Evolutionary conservation across 2,329 filamentous ascomycete species (phyloP).

Genomic region (Phyllosticta citrichinensis): DNA sequence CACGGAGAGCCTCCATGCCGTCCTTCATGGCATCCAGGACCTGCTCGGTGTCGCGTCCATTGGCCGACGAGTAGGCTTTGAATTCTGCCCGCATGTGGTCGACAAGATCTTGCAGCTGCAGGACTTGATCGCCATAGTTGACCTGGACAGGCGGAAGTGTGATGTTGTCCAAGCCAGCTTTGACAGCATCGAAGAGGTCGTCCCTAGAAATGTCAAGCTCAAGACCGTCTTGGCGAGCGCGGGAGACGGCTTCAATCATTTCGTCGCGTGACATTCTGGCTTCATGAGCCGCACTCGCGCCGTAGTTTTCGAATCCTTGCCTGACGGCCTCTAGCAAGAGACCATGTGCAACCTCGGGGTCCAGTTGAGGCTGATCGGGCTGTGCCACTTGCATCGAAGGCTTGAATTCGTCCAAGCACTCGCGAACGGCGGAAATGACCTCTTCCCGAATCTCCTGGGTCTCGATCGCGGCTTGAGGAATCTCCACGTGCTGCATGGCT

Average conservation of each 20-base stretch:
- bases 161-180: constrained; percentile 42
- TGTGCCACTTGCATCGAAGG: constrained; percentile 29
- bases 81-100: constrained; percentile 54
- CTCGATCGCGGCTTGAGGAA: constrained; percentile 61
- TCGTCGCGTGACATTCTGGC: constrained; percentile 41
- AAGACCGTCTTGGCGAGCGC: constrained; percentile 22
- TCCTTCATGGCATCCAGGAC: constrained; percentile 81
- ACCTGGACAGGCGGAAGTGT: constrained; percentile 30
- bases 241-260: constrained; percentile 43
- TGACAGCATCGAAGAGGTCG: constrained; percentile 46
- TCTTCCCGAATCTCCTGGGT: constrained; percentile 68
- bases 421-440: constrained; percentile 70
- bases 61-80: constrained; percentile 71
- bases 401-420: constrained; percentile 79
- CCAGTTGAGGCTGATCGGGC: constrained; percentile 20
- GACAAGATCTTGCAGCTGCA: constrained; percentile 49
- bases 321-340: constrained; percentile 49
- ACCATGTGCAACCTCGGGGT: constrained; percentile 41
- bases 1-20: constrained; percentile 69
- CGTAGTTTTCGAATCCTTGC: constrained; percentile 44
- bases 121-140: constrained; percentile 48
- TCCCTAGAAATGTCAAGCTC: constrained; percentile 39
- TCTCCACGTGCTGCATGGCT: constrained; percentile 69
- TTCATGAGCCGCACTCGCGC: constrained; percentile 29
- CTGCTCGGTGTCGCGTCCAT: constrained; percentile 75